Base-by-base conservation (phyloP, 192 early-diverging fungal genomes). In the Coemansia umbellata region DNA sequence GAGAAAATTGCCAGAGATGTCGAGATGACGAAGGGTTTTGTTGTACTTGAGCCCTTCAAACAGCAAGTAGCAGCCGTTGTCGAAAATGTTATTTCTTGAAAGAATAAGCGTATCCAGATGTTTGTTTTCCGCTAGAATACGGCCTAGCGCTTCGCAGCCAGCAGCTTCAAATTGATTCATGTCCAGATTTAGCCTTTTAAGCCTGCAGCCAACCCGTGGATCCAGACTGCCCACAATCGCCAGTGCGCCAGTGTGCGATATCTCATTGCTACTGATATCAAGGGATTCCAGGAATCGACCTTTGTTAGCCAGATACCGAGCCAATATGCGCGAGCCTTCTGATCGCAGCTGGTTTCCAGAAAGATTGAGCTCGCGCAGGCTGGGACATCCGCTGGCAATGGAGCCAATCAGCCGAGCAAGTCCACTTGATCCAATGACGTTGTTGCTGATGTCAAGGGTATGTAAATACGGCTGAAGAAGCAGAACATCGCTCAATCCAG, bases 41-140 rank as follows among this genome's bases (percentile, higher is more conserved):
- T 69, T 69, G 26, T 23, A 15, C 1, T 14, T 26, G 0, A 69
- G 54, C 4, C 47, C 33, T 2, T 26, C 44, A 50, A 69, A 62
- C 28, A 69, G 39, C 14, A 47, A 18, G 9, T 31, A 23, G 27
- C 66, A 69, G 2, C 66, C 66, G 14, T 62, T 40, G 37, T 62
- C 59, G 24, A 69, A 69, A 4, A 62, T 42, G 47, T 69, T 69
- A 55, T 69, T 69, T 24, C 50, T 58, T 9, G 66, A 51, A 4
- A 60, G 17, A 11, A 21, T 31, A 3, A 69, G 59, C 4, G 31
- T 5, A 8, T 52, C 37, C 4, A 69, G 59, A 1, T 39, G 31
- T 9, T 31, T 52, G 44, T 61, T 69, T 2, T 35, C 47, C 21
- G 44, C 49, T 32, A 69, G 44, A 15, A 39, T 31, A 6, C n/a